These are phyloP conservation scores for Coprinopsis sp. DNA, from an alignment of 768 basidiomycete species.

Conservation along the genomic window DNA sequence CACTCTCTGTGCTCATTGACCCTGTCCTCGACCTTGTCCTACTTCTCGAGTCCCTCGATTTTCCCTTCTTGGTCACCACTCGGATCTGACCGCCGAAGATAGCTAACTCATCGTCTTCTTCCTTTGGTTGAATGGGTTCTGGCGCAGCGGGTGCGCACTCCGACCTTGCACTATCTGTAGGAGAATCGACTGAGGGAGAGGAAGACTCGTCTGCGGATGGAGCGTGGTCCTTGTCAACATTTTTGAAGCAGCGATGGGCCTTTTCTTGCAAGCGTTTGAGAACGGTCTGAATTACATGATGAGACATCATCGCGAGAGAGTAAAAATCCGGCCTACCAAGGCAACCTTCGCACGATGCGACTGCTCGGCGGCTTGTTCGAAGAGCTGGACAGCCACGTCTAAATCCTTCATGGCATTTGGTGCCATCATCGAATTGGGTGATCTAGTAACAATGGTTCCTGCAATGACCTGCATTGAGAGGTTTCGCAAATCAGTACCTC, in stretches of 20 bases:
- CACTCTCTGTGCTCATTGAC: background rate
- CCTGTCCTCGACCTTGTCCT: background rate
- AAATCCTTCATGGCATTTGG: conserved; percentile 47
- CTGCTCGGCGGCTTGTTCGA: conserved; percentile 39
- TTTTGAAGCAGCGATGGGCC: conserved; percentile 32
- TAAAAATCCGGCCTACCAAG: conserved; percentile 27
- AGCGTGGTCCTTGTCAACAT: background rate
- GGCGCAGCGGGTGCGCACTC: too few species aligned
- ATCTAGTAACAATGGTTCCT: conserved; percentile 56
- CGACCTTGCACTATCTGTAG: too few species aligned
- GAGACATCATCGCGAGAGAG: background rate
- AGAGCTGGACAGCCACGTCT: conserved; percentile 40
- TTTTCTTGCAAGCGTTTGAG: conserved; percentile 43
- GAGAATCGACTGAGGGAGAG: conserved; percentile 6
- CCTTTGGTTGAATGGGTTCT: conserved; percentile 20
- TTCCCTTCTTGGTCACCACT: conserved; percentile 31
- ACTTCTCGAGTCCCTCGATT: conserved; percentile 12
- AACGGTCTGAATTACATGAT: conserved; percentile 20
- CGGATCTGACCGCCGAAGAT: conserved; percentile 52
- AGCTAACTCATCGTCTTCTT: conserved; percentile 43
- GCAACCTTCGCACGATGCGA: conserved; percentile 46
- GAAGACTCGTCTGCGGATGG: background rate
- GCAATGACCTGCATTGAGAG: conserved; percentile 43
- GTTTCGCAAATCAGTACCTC: background rate
- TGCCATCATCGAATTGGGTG: conserved; percentile 46